Percentiles rank a stretch among this genome's conserved stretches.
These are phyloP conservation scores for Phoma herbarum DNA, from an alignment of 2,329 filamentous ascomycete genomes.

Conservation along the genomic window DNA sequence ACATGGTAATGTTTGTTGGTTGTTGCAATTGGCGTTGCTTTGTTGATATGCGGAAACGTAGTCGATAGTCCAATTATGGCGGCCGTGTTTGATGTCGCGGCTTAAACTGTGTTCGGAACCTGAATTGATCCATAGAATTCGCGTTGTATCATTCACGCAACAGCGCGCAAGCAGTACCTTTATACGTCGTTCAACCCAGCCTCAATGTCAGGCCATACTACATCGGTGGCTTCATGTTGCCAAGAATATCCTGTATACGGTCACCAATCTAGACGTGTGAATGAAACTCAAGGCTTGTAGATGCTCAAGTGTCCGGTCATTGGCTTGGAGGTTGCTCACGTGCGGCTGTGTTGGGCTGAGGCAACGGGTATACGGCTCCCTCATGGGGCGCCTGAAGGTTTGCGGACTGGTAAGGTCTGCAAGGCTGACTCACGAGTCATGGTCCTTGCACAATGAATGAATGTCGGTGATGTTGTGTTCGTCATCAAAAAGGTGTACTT, in stretches of 20 bases:
- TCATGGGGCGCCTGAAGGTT: slow-evolving; percentile 7
- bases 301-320: not conserved
- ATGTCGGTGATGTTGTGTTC: not conserved
- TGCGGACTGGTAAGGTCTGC: not conserved
- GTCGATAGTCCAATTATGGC: slow-evolving; percentile 3
- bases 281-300: not conserved
- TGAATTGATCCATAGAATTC: slow-evolving; percentile 4
- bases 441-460: not conserved
- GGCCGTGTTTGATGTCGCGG: slow-evolving; percentile 9
- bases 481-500: not conserved
- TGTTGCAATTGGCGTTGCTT: not conserved
- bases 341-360: slow-evolving; percentile 4
- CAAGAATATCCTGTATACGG: not conserved
- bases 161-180: not conserved
- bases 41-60: not conserved
- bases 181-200: slow-evolving; percentile 1
- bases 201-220: not conserved
- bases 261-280: not conserved
- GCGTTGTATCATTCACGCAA: not conserved
- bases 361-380: slow-evolving; percentile 16
- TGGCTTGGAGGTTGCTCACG: slow-evolving; percentile 7
- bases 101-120: not conserved
- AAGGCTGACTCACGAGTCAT: slow-evolving; percentile 17
- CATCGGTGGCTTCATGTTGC: not conserved
- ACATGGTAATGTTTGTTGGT: not conserved